Evolutionary conservation across 495 filamentous ascomycete species (phyloP).

Genomic region (Collariella sp.): DNA sequence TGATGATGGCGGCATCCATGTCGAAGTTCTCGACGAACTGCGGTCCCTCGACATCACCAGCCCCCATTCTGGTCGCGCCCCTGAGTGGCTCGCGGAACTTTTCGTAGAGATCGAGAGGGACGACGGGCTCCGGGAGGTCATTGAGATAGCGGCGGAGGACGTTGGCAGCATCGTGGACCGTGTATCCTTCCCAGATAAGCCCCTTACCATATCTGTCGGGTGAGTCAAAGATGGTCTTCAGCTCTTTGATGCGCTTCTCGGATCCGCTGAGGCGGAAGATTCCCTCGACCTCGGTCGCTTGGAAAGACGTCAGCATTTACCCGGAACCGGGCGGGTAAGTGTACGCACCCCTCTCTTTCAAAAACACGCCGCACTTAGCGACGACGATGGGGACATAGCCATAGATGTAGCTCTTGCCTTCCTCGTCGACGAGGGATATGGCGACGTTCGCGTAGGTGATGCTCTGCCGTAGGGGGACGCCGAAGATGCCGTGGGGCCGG

Average conservation of each 20-base stretch:
- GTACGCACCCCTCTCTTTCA: constrained; percentile 91
- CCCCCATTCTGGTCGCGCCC: constrained; percentile 64
- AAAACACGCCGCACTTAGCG: constrained; percentile 93
- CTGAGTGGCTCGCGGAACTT: constrained; percentile 78
- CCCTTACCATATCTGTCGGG: constrained; percentile 96
- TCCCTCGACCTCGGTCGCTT: constrained; percentile 92
- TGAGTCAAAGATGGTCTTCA: constrained; percentile 84
- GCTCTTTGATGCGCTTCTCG: constrained; percentile 96
- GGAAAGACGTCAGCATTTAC: constrained; percentile 9
- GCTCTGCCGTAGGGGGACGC: constrained; percentile 85
- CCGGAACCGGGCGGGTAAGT: background rate
- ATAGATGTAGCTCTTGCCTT: constrained; percentile 93
- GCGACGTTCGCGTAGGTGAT: constrained; percentile 98
- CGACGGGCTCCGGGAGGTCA: constrained; percentile 89
- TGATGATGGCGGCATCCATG: constrained; percentile 61
- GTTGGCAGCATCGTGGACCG: constrained; percentile 97
- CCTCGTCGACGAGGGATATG: constrained; percentile 85
- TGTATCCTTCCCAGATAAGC: constrained; percentile 94
- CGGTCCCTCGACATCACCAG: constrained; percentile 48
- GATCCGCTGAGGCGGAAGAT: constrained; percentile 96
- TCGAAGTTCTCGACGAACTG: constrained; percentile 63
- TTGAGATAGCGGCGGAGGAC: constrained; percentile 93
- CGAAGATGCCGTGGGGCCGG: constrained; percentile 62
- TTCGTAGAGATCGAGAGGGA: constrained; percentile 89
- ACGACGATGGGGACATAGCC: constrained; percentile 98